These are phyloP conservation scores for Ustilago hordei DNA, from an alignment of 1,284 basidiomycete species.

Conservation along the genomic window DNA sequence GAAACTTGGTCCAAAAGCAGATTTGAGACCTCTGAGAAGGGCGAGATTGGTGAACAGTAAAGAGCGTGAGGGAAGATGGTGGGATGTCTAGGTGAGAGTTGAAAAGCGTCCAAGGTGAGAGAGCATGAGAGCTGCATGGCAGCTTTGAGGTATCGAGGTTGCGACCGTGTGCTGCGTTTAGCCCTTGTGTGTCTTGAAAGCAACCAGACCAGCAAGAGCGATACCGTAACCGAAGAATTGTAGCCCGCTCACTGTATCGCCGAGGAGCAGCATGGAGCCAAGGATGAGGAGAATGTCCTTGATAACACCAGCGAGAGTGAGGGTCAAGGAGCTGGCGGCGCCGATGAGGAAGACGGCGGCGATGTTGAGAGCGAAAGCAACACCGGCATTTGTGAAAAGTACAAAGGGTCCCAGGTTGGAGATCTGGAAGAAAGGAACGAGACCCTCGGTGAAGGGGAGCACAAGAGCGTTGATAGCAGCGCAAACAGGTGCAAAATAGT, in stretches of 20 bases:
- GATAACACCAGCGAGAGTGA: conserved; percentile 94
- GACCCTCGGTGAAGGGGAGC: conserved; percentile 88
- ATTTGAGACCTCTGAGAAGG: not conserved
- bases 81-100: conserved; percentile 7
- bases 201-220: conserved; percentile 81
- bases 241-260: conserved; percentile 80
- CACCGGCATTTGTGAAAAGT: conserved; percentile 83
- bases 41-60: conserved; percentile 5
- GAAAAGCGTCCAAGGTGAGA: conserved; percentile 19
- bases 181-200: conserved; percentile 82
- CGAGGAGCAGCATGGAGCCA: conserved; percentile 87
- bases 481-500: conserved; percentile 82
- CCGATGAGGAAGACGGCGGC: conserved; percentile 95
- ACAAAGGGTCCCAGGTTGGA: conserved; percentile 80
- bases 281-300: conserved; percentile 93
- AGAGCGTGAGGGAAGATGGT: conserved; percentile 18
- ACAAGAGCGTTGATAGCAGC: conserved; percentile 86
- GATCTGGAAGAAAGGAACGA: conserved; percentile 85
- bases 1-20: not conserved
- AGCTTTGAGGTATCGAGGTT: not conserved
- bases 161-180: conserved; percentile 62
- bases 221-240: conserved; percentile 91
- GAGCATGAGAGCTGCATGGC: not conserved
- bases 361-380: conserved; percentile 91
- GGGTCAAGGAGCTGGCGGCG: conserved; percentile 84